Evolutionary conservation across 768 basidiomycete species (phyloP).

Genomic region (Podaxis rugospora): DNA sequence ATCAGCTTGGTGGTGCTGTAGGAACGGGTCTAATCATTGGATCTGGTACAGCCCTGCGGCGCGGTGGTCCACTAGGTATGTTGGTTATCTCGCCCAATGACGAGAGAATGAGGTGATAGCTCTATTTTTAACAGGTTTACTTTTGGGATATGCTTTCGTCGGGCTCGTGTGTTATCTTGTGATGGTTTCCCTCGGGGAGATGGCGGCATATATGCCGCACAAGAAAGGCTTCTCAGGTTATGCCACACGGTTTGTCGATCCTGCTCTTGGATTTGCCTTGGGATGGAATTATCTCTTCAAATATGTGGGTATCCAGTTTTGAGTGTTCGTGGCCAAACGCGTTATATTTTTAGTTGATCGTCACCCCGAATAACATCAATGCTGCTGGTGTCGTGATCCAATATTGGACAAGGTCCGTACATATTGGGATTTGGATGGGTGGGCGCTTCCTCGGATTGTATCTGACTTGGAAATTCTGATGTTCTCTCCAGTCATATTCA

Average conservation of each 20-base stretch:
- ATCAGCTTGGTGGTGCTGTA: slow-evolving; percentile 43
- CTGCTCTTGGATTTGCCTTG: slow-evolving; percentile 62
- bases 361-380: slow-evolving; percentile 64
- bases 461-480: neutral
- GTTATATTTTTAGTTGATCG: slow-evolving; percentile 40
- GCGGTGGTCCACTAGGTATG: slow-evolving; percentile 50
- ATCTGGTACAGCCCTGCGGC: slow-evolving; percentile 53
- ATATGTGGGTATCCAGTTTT: slow-evolving; percentile 31
- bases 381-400: slow-evolving; percentile 52
- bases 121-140: slow-evolving; percentile 19
- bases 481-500: slow-evolving; percentile 44
- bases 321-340: neutral
- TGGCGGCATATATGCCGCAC: slow-evolving; percentile 50
- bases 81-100: neutral
- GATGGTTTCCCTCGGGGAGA: slow-evolving; percentile 50
- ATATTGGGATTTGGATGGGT: slow-evolving; percentile 57
- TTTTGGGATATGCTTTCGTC: slow-evolving; percentile 42
- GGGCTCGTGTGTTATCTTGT: slow-evolving; percentile 57
- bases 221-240: slow-evolving; percentile 61
- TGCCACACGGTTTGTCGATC: slow-evolving; percentile 62
- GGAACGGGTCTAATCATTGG: slow-evolving; percentile 55
- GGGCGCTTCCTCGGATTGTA: slow-evolving; percentile 23
- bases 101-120: neutral
- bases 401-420: slow-evolving; percentile 41
- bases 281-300: slow-evolving; percentile 63